Base-by-base conservation (phyloP, 2,329 filamentous ascomycete genomes). In the Akanthomyces uredinophilus region DNA sequence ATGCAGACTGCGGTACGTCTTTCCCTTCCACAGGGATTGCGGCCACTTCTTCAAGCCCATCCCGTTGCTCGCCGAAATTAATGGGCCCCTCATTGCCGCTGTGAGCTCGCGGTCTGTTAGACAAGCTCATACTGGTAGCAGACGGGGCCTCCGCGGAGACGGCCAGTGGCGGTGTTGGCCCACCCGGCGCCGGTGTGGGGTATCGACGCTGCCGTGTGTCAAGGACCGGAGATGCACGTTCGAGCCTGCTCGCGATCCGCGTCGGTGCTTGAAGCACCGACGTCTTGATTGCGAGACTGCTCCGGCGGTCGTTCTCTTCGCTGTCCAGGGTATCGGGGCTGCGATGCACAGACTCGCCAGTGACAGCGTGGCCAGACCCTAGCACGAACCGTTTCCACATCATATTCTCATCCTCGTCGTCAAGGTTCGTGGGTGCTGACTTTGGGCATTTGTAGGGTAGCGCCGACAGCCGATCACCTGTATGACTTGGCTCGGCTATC, bases 11-110 rank as follows among this genome's bases (percentile, higher is more conserved):
- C 51, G 67, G 66, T 13, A 61, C 59, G n/a, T 50, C 47, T 41
- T 63, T 63, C 24, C 63, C 65, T 5, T 59, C 57, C 49, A 63
- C 66, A 49, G 57, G 20, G 37, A 39, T 39, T 54, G 41, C 16
- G n/a, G 39, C 20, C 49, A 53, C 47, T 53, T 16, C 29, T 18
- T 47, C 20, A 20, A 46, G 29, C 8, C 29, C 20, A 44, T 52
- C 8, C 10, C 41, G 27, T 39, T 27, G 20, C 39, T 53, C 41
- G 50, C 41, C 29, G 50, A 27, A 60, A 41, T 53, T 47, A 54
- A 53, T 29, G 50, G 49, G 49, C 27, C 16, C 29, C 27, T 24
- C 50, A 29, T 60, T 41, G 14, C 39, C 41, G 20, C 29, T 54
- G n/a, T 29, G 29, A n/a, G 10, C 43, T 39, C 44, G 27, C 27